Base-by-base conservation (phyloP, 345 rosid genomes). In the Moringa oleifera region DNA sequence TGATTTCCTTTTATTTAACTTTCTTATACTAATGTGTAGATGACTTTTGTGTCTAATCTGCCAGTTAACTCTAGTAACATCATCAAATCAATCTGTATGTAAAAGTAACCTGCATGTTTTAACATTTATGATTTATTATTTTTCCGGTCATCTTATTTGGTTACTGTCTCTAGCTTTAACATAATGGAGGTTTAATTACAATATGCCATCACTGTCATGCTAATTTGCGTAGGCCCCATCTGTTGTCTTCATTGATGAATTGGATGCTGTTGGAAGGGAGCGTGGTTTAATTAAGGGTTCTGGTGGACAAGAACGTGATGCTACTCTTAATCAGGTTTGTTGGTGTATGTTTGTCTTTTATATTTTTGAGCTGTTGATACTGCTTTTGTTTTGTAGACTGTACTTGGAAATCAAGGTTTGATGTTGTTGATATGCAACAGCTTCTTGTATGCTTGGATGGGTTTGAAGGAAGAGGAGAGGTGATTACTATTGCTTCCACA, bases 291-390 rank as follows among this genome's bases (percentile, higher is more conserved):
- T 91, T 55, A 91, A 89, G 74, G 96, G 98, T 55, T 91, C 95
- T 70, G 98, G 98, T 41, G 96, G 98, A 63, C 96, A 89, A 85
- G 98, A 91, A 78, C 95, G 96, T 52, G 98, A 91, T 73, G 98
- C 98, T 58, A 91, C 98, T 33, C 92, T 91, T 55, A 91, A 91
- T 80, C 98, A 91, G 96, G 96, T 91, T 60, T n/a, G 71, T 73
- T 37, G 18, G 20, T n/a, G 16, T 45, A 16, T 72, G 13, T n/a
- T 23, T 36, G 23, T 2, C 45, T 23, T 12, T 18, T 37, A 51
- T 21, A 11, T 23, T 37, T 33, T 17, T 49, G 47, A 24, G 51
- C 53, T 31, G 25, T 61, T 57, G 37, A 18, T 57, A 52, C 45
- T 53, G n/a, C 45, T 55, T n/a, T 41, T 15, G 12, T 41, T 4